Conservation (phyloP, 768 basidiomycete genomes). For the Clathrus columnatus region DNA sequence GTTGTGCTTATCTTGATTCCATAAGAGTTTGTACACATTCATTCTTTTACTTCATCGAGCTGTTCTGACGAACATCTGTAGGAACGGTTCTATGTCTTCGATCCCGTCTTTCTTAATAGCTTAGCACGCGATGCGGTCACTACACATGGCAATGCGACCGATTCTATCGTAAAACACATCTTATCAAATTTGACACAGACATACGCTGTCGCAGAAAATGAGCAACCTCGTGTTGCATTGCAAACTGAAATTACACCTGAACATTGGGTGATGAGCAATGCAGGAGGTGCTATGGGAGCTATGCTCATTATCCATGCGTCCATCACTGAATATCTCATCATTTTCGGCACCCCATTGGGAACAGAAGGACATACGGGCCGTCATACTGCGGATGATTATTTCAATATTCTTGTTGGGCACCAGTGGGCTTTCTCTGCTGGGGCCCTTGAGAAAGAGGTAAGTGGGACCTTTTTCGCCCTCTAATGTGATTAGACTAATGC, state of each 20-base stretch:
- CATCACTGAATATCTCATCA: constrained; percentile 94
- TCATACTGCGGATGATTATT: constrained; percentile 97
- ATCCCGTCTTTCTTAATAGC: constrained; percentile 60
- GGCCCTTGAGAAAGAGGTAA: constrained; percentile 67
- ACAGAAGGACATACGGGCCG: constrained; percentile 94
- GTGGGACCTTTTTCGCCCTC: constrained; percentile 8
- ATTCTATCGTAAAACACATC: constrained; percentile 74
- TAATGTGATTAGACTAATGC: neutral
- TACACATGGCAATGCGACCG: constrained; percentile 51
- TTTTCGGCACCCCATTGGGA: constrained; percentile 93
- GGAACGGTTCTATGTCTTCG: constrained; percentile 84
- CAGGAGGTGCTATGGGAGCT: constrained; percentile 95
- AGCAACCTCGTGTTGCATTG: constrained; percentile 33
- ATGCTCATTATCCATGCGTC: constrained; percentile 98
- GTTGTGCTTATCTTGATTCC: constrained; percentile 10
- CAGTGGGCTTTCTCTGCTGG: constrained; percentile 91
- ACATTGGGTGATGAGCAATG: constrained; percentile 89
- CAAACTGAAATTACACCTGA: constrained; percentile 38
- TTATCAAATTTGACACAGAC: constrained; percentile 67
- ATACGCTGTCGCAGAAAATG: constrained; percentile 51
- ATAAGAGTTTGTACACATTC: constrained; percentile 4
- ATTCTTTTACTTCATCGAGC: neutral
- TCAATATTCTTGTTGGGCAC: constrained; percentile 89
- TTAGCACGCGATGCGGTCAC: constrained; percentile 70
- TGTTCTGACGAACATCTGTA: constrained; percentile 22